phyloP scores from a whole-genome alignment of 2,329 filamentous ascomycete species.

The Lasiodiplodia theobromae region DNA sequence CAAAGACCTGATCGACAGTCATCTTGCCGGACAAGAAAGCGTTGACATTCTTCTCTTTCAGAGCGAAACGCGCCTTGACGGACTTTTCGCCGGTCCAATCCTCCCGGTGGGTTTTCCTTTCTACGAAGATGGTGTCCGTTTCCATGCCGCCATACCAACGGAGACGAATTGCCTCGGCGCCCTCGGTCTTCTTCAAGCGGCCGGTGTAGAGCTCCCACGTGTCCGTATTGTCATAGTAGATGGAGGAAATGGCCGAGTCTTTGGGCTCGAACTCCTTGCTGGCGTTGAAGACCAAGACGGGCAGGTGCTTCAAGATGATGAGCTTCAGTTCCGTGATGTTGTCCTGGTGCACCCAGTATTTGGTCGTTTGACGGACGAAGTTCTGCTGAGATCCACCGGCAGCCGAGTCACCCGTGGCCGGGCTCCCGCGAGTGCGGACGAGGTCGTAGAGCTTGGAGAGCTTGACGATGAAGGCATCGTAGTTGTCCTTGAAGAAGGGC shows the following conservation, averaged over 20 bases:
- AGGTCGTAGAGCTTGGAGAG: constrained; percentile 95
- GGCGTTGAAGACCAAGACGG: constrained; percentile 95
- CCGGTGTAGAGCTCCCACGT: constrained; percentile 95
- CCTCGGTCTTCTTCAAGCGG: constrained; percentile 95
- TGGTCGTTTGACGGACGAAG: constrained; percentile 96
- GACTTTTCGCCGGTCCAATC: constrained; percentile 99
- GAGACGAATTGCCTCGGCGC: constrained; percentile 93
- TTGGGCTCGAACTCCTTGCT: constrained; percentile 93
- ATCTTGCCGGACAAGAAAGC: constrained; percentile 84
- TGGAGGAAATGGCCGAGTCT: constrained; percentile 95
- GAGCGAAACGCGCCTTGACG: constrained; percentile 92
- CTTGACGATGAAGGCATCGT: constrained; percentile 93
- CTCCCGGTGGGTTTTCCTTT: constrained; percentile 97
- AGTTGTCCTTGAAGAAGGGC: constrained; percentile 99
- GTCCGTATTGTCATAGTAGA: constrained; percentile 96
- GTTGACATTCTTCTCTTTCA: constrained; percentile 98
- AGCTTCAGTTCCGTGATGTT: constrained; percentile 98
- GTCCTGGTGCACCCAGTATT: constrained; percentile 99
- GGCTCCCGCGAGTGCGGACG: constrained; percentile 90
- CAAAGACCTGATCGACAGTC: constrained; percentile 87
- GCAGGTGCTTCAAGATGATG: constrained; percentile 96
- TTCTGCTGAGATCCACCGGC: constrained; percentile 92
- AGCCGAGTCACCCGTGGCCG: constrained; percentile 87
- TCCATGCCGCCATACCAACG: constrained; percentile 99
- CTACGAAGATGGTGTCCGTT: constrained; percentile 92